Conservation (phyloP, 371 early-diverging fungal species). For the Saksenaea vasiformis region DNA sequence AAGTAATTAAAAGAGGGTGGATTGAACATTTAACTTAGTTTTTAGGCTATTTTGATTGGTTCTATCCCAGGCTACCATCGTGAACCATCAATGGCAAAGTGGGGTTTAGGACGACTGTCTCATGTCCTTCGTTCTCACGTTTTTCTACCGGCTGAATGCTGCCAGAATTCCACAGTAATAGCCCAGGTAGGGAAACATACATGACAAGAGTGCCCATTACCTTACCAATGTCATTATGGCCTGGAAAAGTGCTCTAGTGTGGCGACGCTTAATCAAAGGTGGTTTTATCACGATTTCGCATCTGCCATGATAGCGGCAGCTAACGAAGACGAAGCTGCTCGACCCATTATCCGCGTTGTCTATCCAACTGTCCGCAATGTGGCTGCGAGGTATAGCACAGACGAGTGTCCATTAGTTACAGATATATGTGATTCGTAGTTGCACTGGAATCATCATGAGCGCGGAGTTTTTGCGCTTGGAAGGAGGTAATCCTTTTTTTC, state of each 20-base stretch:
- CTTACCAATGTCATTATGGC: neutral
- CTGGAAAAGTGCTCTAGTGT: slow-evolving; percentile 58
- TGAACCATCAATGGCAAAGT: slow-evolving; percentile 28
- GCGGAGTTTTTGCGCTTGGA: slow-evolving; percentile 30
- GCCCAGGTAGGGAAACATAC: slow-evolving; percentile 34
- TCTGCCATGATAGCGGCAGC: slow-evolving; percentile 12
- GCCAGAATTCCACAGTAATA: slow-evolving; percentile 33
- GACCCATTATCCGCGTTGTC: slow-evolving; percentile 35
- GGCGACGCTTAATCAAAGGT: slow-evolving; percentile 52
- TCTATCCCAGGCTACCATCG: slow-evolving; percentile 31
- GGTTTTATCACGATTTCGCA: slow-evolving; percentile 37
- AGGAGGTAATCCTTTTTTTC: slow-evolving; percentile 7
- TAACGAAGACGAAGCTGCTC: slow-evolving; percentile 5
- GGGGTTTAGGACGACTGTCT: slow-evolving; percentile 56
- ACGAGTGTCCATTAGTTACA: no score
- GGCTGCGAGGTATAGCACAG: slow-evolving; percentile 46
- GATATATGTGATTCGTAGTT: slow-evolving; percentile 4
- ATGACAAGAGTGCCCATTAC: neutral
- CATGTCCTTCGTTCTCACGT: slow-evolving; percentile 38
- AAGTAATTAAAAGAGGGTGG: slow-evolving; percentile 14
- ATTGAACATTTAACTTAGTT: neutral
- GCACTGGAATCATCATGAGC: slow-evolving; percentile 22
- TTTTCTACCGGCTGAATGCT: slow-evolving; percentile 23
- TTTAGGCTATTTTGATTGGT: slow-evolving; percentile 24
- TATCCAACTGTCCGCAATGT: slow-evolving; percentile 69